Percentiles rank a stretch among this genome's conserved stretches.
Evolutionary conservation across 352 stramenopile species (phyloP).

Genomic region (Peronosclerospora sorghi): DNA sequence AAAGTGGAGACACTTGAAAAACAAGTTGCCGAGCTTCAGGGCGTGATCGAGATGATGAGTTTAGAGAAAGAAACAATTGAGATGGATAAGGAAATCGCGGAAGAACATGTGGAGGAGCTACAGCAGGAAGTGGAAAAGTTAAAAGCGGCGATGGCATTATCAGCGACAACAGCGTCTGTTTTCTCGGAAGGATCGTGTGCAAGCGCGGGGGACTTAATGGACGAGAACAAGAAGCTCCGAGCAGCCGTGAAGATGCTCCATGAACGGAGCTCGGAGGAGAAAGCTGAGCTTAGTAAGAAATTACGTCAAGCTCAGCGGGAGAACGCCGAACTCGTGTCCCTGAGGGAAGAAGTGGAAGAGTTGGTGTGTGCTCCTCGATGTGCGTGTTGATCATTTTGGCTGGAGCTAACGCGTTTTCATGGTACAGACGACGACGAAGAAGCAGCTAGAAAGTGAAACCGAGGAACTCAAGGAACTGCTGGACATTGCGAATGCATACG

Average conservation of each 20-base stretch:
- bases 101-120: slow-evolving; percentile 69
- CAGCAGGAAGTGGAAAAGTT: slow-evolving; percentile 65
- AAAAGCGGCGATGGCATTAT: slow-evolving; percentile 48
- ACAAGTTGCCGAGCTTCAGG: slow-evolving; percentile 60
- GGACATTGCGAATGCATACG: slow-evolving; percentile 78
- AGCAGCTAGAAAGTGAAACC: slow-evolving; percentile 41
- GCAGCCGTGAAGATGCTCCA: slow-evolving; percentile 74
- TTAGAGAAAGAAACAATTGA: slow-evolving; percentile 83
- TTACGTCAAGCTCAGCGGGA: slow-evolving; percentile 65
- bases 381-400: neutral
- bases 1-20: slow-evolving; percentile 59
- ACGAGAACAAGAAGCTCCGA: slow-evolving; percentile 81
- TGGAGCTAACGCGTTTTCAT: slow-evolving; percentile 2
- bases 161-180: slow-evolving; percentile 29
- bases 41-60: slow-evolving; percentile 77
- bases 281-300: slow-evolving; percentile 72
- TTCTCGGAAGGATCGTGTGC: slow-evolving; percentile 16
- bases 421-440: slow-evolving; percentile 40
- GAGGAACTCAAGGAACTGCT: slow-evolving; percentile 84
- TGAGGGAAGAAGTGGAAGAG: slow-evolving; percentile 66
- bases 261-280: slow-evolving; percentile 67
- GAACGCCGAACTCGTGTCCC: slow-evolving; percentile 43
- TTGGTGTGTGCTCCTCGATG: slow-evolving; percentile 24
- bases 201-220: slow-evolving; percentile 32
- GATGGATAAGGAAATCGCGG: slow-evolving; percentile 84